These are phyloP conservation scores for Sabuloglossum arenarium DNA, from an alignment of 495 filamentous ascomycete genomes.

Conservation along the genomic window DNA sequence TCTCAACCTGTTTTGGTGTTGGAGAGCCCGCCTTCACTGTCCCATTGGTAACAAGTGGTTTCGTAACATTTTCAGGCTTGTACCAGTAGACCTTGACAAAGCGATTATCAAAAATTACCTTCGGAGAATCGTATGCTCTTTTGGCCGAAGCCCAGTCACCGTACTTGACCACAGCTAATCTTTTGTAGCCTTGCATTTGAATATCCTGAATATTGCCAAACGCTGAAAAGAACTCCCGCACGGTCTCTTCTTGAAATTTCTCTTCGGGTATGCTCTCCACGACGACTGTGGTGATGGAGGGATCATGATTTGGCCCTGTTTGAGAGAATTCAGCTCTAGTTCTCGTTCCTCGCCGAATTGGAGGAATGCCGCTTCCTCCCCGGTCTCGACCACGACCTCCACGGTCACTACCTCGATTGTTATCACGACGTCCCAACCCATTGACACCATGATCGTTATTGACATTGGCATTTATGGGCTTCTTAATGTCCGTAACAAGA, in stretches of 20 bases:
- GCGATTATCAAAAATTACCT: conserved; percentile 88
- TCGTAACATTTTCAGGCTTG: conserved; percentile 32
- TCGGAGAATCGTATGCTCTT: conserved; percentile 72
- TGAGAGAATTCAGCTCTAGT: conserved; percentile 50
- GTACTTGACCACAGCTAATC: conserved; percentile 65
- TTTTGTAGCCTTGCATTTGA: conserved; percentile 54
- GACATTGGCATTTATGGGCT: not conserved
- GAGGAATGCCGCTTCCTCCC: conserved; percentile 22
- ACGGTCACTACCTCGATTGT: conserved; percentile 19
- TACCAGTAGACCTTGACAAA: conserved; percentile 98
- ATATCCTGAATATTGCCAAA: conserved; percentile 62
- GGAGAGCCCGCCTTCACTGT: conserved; percentile 9
- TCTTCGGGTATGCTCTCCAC: conserved; percentile 88
- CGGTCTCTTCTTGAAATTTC: conserved; percentile 48
- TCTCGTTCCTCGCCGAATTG: conserved; percentile 29
- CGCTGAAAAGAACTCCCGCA: conserved; percentile 65
- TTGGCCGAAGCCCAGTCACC: conserved; percentile 51
- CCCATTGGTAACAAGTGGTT: conserved; percentile 14
- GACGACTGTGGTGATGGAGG: conserved; percentile 59
- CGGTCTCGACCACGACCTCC: conserved; percentile 26
- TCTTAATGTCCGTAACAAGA: conserved; percentile 20
- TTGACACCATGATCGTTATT: conserved; percentile 4
- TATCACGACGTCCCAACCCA: conserved; percentile 6
- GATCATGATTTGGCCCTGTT: conserved; percentile 53
- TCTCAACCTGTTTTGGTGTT: conserved; percentile 11